A percentile compares a stretch with the other conserved stretches of the same genome.
Evolutionary conservation across 1,284 basidiomycete genomes (phyloP).

Genomic region (Trichosporon inkin): DNA sequence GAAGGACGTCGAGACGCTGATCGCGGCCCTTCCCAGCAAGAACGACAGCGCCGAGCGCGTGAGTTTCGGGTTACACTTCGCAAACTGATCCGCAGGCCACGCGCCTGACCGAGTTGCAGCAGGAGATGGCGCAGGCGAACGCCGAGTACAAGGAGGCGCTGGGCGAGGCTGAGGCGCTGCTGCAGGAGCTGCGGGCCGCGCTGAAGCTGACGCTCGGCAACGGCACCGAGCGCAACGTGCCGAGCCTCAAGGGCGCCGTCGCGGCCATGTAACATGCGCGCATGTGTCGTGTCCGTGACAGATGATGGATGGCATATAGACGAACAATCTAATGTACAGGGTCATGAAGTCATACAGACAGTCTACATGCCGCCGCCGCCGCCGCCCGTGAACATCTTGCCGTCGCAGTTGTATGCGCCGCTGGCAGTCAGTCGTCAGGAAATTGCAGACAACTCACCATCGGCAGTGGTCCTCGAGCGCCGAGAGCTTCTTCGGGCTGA

Average conservation of each 20-base stretch:
- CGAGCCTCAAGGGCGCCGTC: neutral
- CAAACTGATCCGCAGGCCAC: slow-evolving; percentile 25
- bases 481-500: slow-evolving; percentile 10
- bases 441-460: neutral
- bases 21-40: slow-evolving; percentile 42
- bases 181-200: slow-evolving; percentile 37
- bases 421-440: slow-evolving; percentile 18
- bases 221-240: slow-evolving; percentile 23
- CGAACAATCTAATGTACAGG: neutral
- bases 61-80: slow-evolving; percentile 12
- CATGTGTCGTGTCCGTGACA: neutral
- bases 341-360: neutral
- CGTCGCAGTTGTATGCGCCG: slow-evolving; percentile 28
- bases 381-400: slow-evolving; percentile 24
- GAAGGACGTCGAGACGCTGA: slow-evolving; percentile 46
- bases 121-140: slow-evolving; percentile 42
- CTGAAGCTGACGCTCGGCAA: slow-evolving; percentile 36
- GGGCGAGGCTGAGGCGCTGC: slow-evolving; percentile 38
- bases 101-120: slow-evolving; percentile 39
- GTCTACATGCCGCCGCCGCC: no score
- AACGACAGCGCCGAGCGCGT: slow-evolving; percentile 38
- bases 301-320: neutral
- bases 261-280: neutral
- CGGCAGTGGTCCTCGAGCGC: slow-evolving; percentile 9
- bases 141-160: slow-evolving; percentile 44